Percentiles rank a stretch among this genome's conserved stretches.
These are phyloP conservation scores for Babesia gibsoni DNA, from an alignment of 169 alveolate genomes.

Conservation along the genomic window DNA sequence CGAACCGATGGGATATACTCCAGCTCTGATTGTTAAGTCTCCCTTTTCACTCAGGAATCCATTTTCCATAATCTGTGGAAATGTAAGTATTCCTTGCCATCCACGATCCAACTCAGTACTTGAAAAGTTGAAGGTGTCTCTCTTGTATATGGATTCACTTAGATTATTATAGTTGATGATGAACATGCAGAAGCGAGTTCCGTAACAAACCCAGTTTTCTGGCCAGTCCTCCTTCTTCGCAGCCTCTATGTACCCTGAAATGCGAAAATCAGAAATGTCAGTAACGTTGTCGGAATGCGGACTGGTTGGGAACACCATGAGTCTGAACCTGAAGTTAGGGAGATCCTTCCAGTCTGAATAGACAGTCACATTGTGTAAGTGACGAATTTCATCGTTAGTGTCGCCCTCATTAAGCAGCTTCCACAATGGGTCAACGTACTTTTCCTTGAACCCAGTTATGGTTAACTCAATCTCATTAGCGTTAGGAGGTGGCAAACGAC, in stretches of 20 bases:
- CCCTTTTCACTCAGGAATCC: conserved; percentile 70
- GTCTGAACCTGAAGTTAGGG: conserved; percentile 54
- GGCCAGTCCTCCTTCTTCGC: conserved; percentile 80
- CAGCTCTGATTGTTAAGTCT: conserved; percentile 75
- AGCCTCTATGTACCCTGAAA: conserved; percentile 76
- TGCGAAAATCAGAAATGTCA: conserved; percentile 13
- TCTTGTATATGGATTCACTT: conserved; percentile 68
- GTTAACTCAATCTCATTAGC: conserved; percentile 54
- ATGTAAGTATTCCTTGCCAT: conserved; percentile 77
- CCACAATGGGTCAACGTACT: conserved; percentile 15
- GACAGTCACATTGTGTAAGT: conserved; percentile 1
- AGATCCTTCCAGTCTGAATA: conserved; percentile 67
- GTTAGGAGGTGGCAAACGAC: conserved; percentile 32
- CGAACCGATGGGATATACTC: conserved; percentile 75
- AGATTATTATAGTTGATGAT: conserved; percentile 73
- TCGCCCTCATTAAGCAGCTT: conserved; percentile 31
- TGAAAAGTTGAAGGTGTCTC: conserved; percentile 74
- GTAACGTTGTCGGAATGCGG: conserved; percentile 49
- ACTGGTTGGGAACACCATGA: conserved; percentile 63
- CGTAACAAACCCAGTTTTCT: conserved; percentile 79
- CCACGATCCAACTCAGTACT: conserved; percentile 79
- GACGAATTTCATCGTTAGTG: conserved; percentile 27
- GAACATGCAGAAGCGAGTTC: conserved; percentile 76
- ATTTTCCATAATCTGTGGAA: conserved; percentile 66
- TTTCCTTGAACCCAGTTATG: conserved; percentile 34